These are phyloP conservation scores for Boletus tylopilopsis DNA, from an alignment of 768 basidiomycete species.

Conservation along the genomic window DNA sequence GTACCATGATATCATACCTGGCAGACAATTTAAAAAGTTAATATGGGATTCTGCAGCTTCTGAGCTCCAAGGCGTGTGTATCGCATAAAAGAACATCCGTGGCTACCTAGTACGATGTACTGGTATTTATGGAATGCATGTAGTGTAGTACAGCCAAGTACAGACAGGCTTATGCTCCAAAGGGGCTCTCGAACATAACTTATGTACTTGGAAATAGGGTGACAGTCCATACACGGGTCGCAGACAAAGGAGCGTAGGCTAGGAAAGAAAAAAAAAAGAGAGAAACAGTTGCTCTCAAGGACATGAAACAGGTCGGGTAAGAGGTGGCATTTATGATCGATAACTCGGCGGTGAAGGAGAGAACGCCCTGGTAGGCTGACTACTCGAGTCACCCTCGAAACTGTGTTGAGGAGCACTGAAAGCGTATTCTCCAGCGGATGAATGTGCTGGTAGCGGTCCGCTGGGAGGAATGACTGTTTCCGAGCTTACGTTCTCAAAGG, in stretches of 20 bases:
- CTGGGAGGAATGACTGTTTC: conserved; percentile 19
- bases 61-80: neutral
- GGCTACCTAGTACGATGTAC: neutral
- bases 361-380: neutral
- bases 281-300: neutral
- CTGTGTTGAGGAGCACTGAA: conserved; percentile 25
- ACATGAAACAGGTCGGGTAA: neutral
- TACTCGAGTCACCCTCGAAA: conserved; percentile 12
- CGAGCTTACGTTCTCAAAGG: conserved; percentile 19
- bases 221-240: conserved; percentile 1
- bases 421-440: conserved; percentile 19
- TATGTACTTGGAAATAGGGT: conserved; percentile 12
- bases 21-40: neutral
- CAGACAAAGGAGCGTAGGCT: conserved; percentile 6
- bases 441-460: conserved; percentile 5
- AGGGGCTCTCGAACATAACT: conserved; percentile 21
- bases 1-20: conserved; percentile 5
- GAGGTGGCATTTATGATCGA: conserved; percentile 1
- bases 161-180: conserved; percentile 1
- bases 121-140: conserved; percentile 1
- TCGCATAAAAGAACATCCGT: neutral
- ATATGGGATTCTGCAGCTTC: too few species aligned
- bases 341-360: conserved; percentile 25
- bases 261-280: neutral
- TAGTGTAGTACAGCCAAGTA: conserved; percentile 19